Evolutionary conservation across 2,329 filamentous ascomycete genomes (phyloP), one percentile per base, ranked within the genome.

Genomic region (Massarina eburnea): DNA sequence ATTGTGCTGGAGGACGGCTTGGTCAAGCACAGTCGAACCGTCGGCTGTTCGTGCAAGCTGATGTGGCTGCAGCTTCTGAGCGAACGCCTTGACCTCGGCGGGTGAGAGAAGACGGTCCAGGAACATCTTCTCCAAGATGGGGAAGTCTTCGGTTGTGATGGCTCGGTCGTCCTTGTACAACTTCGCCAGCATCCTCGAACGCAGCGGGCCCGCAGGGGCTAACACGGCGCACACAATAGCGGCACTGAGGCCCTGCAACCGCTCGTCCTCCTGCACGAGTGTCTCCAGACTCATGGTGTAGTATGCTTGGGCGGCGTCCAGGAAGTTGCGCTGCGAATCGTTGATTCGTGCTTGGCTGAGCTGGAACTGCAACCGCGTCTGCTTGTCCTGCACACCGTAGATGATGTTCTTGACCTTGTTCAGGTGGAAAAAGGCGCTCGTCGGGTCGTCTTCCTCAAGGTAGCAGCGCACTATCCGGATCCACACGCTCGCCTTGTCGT

Each of bases 41-140:
- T 99, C 94, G 0, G 89, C 81, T 0, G 90, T 96, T 52, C 83
- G 85, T 19, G 94, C 94, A 2, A 96, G 83, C 72, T 99, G 94
- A 71, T 99, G 94, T 18, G 89, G 86, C 45, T 84, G 80, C 39
- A 99, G 78, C 41, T 84, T 85, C 58, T 87, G 78, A 0, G 91
- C 87, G 64, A 99, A 99, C 44, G 88, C 85, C 29, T 85, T 83
- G 33, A 96, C 90, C 73, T 99, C 94, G n/a, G 78, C 80, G 0
- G 86, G 83, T 1, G 83, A 82, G 39, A 99, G 78, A 3, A 99
- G 77, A 5, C 91, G 83, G 70, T 97, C 90, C 39, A 97, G 79
- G 70, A 95, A 96, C 83, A 99, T 97, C 77, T 97, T 97, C 76
- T 97, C 94, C 12, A 99, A 76, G 43, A 99, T 96, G 39, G 83